Evolutionary conservation across 1,284 basidiomycete species (phyloP), one percentile per base, ranked within the genome.

Genomic region (Irpex sp.): DNA sequence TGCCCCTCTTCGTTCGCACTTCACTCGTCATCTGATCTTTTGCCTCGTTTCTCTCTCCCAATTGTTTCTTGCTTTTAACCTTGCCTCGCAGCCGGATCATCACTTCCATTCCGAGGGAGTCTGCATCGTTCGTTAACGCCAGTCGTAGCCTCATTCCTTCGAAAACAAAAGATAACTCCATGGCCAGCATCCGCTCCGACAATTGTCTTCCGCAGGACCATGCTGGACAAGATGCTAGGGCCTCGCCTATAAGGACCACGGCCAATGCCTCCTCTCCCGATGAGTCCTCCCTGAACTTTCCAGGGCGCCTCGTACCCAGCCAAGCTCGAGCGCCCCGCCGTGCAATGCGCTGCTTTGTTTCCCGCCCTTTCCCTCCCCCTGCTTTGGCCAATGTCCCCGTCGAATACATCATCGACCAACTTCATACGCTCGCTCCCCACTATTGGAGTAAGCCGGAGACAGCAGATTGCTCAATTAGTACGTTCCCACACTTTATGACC

Each of bases 391-490:
- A 81, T 70, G 85, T 90, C 54, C 87, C 88, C 61, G 77, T 84
- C 67, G 86, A 88, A 71, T 91, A 90, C 69, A 87, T 90, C 70
- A 74, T 89, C 70, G 82, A 86, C 71, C 85, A 87, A 71, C 83
- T 92, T 58, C 86, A 82, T 72, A 78, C 77, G 69, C 78, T 92
- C 65, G 89, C 89, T 15, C 77, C 84, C 37, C 77, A 81, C 60
- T 89, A 87, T 75, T 92, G 88, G 87, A 82, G 87, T 70, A 86
- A 84, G 68, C 81, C 83, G 65, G 86, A 90, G 69, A 88, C 86
- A 0, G 82, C 91, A 19, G 87, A 92, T 74, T 91, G 88, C 75
- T 88, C 90, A 55, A 81, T 92, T 66, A 81, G 91, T 90, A 69
- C 63, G 86, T 77, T 49, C 65, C 48, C 59, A 26, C 37, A 5